Percentiles rank a stretch among this genome's conserved stretches.
Evolutionary conservation across 805 yeast genomes (phyloP).

Genomic region (Saccharomycopsis sp.): DNA sequence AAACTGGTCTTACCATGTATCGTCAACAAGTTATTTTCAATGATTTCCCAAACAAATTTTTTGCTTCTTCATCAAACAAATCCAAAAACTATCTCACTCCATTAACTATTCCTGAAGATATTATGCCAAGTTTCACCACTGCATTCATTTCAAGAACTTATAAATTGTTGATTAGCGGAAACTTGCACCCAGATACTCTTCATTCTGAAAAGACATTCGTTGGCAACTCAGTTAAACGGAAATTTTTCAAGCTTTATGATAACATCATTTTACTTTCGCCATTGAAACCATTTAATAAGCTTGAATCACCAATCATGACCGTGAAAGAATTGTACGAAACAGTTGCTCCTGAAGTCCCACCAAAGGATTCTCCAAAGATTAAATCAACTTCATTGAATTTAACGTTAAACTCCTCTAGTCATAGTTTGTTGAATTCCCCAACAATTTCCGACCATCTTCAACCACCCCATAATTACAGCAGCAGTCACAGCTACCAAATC

Average conservation of each 20-base stretch:
- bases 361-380: too few species aligned
- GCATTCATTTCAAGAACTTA: conserved; percentile 3
- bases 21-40: background rate
- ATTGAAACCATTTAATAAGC: background rate
- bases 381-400: too few species aligned
- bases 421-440: too few species aligned
- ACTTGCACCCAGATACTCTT: conserved; percentile 1
- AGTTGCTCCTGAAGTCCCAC: too few species aligned
- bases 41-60: background rate
- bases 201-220: background rate
- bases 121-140: background rate
- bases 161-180: conserved; percentile 1
- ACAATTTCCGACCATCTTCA: too few species aligned
- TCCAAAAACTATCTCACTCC: background rate
- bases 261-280: background rate
- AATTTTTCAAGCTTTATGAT: conserved; percentile 6
- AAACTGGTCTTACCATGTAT: background rate
- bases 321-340: too few species aligned
- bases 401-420: too few species aligned
- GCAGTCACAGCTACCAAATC: too few species aligned
- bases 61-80: background rate
- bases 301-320: too few species aligned
- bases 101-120: background rate
- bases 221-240: background rate
- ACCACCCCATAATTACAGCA: too few species aligned